These are phyloP conservation scores for Chlamydomonas schloesseri DNA, from an alignment of 139 green algal species.

Conservation along the genomic window DNA sequence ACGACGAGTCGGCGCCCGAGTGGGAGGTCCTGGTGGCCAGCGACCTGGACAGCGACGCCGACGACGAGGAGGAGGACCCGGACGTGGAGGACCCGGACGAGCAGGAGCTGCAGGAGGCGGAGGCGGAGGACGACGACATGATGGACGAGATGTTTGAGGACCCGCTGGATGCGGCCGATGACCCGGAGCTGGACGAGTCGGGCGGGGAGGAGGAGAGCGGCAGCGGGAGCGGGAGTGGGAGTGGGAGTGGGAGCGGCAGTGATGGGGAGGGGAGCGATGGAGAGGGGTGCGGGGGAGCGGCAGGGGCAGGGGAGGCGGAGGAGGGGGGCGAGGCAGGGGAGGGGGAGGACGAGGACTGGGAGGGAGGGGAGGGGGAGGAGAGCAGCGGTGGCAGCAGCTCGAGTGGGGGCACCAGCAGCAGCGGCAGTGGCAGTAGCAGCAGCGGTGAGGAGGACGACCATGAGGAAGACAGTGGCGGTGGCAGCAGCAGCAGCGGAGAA, in stretches of 20 bases:
- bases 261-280: neutral
- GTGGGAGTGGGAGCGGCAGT: neutral
- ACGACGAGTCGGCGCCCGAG: neutral
- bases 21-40: slow-evolving; percentile 36
- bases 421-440: neutral
- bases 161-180: slow-evolving; percentile 17
- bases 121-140: neutral
- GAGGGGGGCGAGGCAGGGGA: neutral
- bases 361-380: neutral
- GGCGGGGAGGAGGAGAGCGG: neutral
- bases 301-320: neutral
- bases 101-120: neutral
- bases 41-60: slow-evolving; percentile 4
- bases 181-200: slow-evolving; percentile 25
- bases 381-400: neutral
- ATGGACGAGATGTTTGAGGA: neutral
- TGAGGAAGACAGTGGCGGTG: neutral
- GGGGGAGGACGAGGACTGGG: neutral
- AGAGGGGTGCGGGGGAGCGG: neutral
- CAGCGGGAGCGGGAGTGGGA: neutral
- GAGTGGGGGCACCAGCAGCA: neutral
- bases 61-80: neutral
- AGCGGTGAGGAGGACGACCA: too few relatives aligned
- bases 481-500: neutral
- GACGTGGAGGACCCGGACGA: neutral